phyloP scores from a whole-genome alignment of 1,139 yeast genomes.

The Kurtzmaniella quercitrusa region DNA sequence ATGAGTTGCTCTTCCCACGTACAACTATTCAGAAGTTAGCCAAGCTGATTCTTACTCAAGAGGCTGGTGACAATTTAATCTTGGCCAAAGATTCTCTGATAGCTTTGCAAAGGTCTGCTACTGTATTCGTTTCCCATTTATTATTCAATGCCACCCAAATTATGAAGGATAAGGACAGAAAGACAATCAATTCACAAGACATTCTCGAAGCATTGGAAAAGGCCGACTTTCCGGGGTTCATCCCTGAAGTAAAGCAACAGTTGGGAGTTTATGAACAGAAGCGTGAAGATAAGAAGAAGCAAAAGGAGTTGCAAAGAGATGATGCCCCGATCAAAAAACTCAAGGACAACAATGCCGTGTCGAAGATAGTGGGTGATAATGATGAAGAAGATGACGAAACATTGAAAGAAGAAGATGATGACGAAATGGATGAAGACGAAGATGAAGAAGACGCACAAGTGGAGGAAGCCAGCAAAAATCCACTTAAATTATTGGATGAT shows the following conservation, averaged over 20 bases:
- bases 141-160: conserved; percentile 58
- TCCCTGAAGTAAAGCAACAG: conserved; percentile 51
- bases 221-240: conserved; percentile 52
- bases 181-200: conserved; percentile 65
- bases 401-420: conserved; percentile 13
- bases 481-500: conserved; percentile 18
- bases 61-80: conserved; percentile 33
- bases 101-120: conserved; percentile 68
- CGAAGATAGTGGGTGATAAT: conserved; percentile 8
- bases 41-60: conserved; percentile 37
- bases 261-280: conserved; percentile 40
- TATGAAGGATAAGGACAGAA: conserved; percentile 51
- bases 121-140: conserved; percentile 67
- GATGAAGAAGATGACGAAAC: conserved; percentile 13
- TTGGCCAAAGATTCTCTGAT: conserved; percentile 61
- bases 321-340: conserved; percentile 5
- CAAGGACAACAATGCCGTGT: conserved; percentile 12
- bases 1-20: conserved; percentile 65
- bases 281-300: conserved; percentile 36
- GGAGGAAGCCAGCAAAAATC: conserved; percentile 16
- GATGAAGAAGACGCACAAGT: conserved; percentile 12
- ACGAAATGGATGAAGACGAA: conserved; percentile 17
- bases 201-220: conserved; percentile 54
- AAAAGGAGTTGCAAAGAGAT: conserved; percentile 18
- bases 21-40: conserved; percentile 59